These are phyloP conservation scores for Trichoderma asperelloides DNA, from an alignment of 495 filamentous ascomycete species.

Conservation along the genomic window DNA sequence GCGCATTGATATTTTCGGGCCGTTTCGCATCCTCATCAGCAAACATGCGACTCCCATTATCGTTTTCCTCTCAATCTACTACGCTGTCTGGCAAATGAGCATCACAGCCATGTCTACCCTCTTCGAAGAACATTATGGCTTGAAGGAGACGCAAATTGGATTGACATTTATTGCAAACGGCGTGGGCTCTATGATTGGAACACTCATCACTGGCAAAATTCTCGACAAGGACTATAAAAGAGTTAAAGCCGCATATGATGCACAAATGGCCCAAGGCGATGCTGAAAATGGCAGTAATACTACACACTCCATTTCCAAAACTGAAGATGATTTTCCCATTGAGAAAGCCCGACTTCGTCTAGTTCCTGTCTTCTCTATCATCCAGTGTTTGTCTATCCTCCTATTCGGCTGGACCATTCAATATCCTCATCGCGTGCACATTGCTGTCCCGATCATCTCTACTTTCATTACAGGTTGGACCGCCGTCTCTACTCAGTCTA, in stretches of 20 bases:
- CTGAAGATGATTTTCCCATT: slow-evolving; percentile 23
- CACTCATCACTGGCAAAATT: slow-evolving; percentile 36
- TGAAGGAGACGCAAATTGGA: slow-evolving; percentile 39
- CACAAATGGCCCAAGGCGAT: not conserved
- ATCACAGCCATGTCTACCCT: slow-evolving; percentile 46
- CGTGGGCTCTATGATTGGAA: slow-evolving; percentile 41
- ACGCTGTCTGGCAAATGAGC: slow-evolving; percentile 49
- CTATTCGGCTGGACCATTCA: slow-evolving; percentile 31
- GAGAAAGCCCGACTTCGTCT: slow-evolving; percentile 31
- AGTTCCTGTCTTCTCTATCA: slow-evolving; percentile 22
- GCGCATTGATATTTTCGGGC: slow-evolving; percentile 29
- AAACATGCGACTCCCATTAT: slow-evolving; percentile 38
- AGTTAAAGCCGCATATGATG: slow-evolving; percentile 25
- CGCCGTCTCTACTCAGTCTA: slow-evolving; percentile 26
- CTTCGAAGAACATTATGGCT: slow-evolving; percentile 33
- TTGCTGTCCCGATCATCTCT: slow-evolving; percentile 25
- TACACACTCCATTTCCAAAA: not conserved
- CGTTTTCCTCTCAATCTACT: slow-evolving; percentile 41
- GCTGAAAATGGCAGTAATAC: not conserved
- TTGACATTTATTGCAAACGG: slow-evolving; percentile 45
- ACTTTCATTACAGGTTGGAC: slow-evolving; percentile 36
- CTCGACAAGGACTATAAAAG: slow-evolving; percentile 34
- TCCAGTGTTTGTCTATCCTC: slow-evolving; percentile 26
- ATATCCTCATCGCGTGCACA: slow-evolving; percentile 19
- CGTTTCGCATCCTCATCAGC: slow-evolving; percentile 38